Evolutionary conservation across 2,329 filamentous ascomycete species (phyloP).

Genomic region (Microdochium trichocladiopsis): DNA sequence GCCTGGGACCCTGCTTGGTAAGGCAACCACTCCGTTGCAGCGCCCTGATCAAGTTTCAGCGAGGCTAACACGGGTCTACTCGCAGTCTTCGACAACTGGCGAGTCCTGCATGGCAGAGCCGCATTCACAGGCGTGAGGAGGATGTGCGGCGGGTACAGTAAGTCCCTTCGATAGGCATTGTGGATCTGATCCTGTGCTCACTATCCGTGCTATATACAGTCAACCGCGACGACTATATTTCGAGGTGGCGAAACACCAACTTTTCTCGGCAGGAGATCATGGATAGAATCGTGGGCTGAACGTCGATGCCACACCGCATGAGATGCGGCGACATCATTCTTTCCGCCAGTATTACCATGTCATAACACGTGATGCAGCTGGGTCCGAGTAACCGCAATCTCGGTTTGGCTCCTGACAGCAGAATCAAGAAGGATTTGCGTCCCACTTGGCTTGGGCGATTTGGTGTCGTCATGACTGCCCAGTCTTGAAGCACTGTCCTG

Average conservation of each 20-base stretch:
- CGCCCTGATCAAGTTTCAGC: slow-evolving; percentile 10
- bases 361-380: too few species aligned
- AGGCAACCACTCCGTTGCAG: slow-evolving; percentile 21
- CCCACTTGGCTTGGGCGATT: neutral
- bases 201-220: slow-evolving; percentile 37
- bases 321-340: too few species aligned
- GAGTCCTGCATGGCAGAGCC: slow-evolving; percentile 80
- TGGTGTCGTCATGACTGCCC: neutral
- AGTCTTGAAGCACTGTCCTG: neutral
- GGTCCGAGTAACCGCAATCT: neutral
- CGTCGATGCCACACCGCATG: neutral
- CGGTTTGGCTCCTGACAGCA: neutral
- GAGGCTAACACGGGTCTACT: neutral
- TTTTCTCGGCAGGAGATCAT: slow-evolving; percentile 41
- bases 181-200: slow-evolving; percentile 2
- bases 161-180: slow-evolving; percentile 28
- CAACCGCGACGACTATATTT: slow-evolving; percentile 74
- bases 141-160: slow-evolving; percentile 88
- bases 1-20: slow-evolving; percentile 72
- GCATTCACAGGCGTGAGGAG: slow-evolving; percentile 77
- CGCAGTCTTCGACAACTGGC: slow-evolving; percentile 91
- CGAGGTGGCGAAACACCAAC: slow-evolving; percentile 67
- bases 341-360: too few species aligned
- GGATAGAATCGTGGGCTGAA: slow-evolving; percentile 18
- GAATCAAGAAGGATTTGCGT: neutral